phyloP scores from a whole-genome alignment of 2,329 filamentous ascomycete species.

The Taxawa tesnikishii region DNA sequence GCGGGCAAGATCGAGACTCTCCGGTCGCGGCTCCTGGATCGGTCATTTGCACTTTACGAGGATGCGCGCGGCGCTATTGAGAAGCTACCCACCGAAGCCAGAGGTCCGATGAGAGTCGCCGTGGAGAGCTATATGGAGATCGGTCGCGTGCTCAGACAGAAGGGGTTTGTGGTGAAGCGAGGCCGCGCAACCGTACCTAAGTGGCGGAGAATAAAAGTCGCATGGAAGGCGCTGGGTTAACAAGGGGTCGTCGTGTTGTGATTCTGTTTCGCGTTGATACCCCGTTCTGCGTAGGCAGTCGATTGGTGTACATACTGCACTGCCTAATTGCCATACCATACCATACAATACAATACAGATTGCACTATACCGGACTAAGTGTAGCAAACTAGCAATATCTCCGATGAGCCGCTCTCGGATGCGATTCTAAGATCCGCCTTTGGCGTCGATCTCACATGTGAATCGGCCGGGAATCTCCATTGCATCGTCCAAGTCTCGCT shows the following conservation, averaged over 20 bases:
- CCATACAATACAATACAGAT: too few species aligned
- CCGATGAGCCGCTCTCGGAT: too few species aligned
- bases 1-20: slow-evolving; percentile 36
- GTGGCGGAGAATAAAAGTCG: slow-evolving; percentile 40
- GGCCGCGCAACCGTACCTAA: slow-evolving; percentile 35
- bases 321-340: too few species aligned
- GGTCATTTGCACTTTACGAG: slow-evolving; percentile 49
- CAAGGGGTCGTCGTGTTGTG: slow-evolving; percentile 4
- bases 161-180: slow-evolving; percentile 30
- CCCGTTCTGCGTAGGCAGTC: background rate
- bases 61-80: slow-evolving; percentile 46
- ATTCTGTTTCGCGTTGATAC: background rate
- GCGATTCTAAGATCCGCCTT: too few species aligned
- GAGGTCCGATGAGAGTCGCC: slow-evolving; percentile 54
- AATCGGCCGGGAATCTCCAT: too few species aligned
- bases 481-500: too few species aligned
- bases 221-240: slow-evolving; percentile 36
- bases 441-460: too few species aligned
- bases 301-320: too few species aligned
- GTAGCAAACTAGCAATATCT: too few species aligned
- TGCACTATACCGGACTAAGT: too few species aligned
- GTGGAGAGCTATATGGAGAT: slow-evolving; percentile 71
- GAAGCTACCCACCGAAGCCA: slow-evolving; percentile 45
- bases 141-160: slow-evolving; percentile 45
- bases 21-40: slow-evolving; percentile 42